Conservation (phyloP, 1,139 yeast genomes). For the Pichia sp. region DNA sequence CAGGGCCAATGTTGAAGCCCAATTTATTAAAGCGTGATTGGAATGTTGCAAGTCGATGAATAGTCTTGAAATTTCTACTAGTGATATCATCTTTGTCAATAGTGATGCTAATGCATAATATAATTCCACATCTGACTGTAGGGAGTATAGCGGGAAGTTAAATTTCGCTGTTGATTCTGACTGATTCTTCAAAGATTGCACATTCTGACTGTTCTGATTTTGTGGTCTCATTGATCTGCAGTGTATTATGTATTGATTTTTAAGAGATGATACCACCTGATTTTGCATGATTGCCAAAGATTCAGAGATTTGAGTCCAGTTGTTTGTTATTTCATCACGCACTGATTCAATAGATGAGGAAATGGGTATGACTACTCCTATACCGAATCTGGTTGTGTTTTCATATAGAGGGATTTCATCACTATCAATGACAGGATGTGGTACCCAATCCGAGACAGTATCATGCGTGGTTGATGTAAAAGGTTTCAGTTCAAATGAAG, state of each 20-base stretch:
- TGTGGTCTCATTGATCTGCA: slow-evolving; percentile 3
- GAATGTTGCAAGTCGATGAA: slow-evolving; percentile 26
- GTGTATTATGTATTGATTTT: slow-evolving; percentile 17
- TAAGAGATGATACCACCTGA: slow-evolving; percentile 32
- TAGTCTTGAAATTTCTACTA: slow-evolving; percentile 41
- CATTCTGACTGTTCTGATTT: neutral
- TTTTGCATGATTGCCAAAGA: slow-evolving; percentile 36
- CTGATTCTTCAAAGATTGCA: neutral
- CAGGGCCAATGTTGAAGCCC: slow-evolving; percentile 48
- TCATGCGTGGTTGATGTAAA: slow-evolving; percentile 2
- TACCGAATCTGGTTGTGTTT: slow-evolving; percentile 33
- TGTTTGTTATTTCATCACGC: slow-evolving; percentile 37
- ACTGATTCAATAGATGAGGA: slow-evolving; percentile 28
- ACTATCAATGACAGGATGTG: slow-evolving; percentile 17
- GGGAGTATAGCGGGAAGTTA: slow-evolving; percentile 29
- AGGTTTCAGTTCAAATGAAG: slow-evolving; percentile 16
- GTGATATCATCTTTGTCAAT: slow-evolving; percentile 34
- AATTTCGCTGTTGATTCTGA: slow-evolving; percentile 9
- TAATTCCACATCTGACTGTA: slow-evolving; percentile 40
- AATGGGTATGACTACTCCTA: slow-evolving; percentile 44
- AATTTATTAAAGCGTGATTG: slow-evolving; percentile 32
- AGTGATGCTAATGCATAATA: slow-evolving; percentile 31
- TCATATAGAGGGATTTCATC: slow-evolving; percentile 16
- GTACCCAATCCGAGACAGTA: slow-evolving; percentile 24
- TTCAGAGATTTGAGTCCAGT: slow-evolving; percentile 44